Conservation (phyloP, 2,329 filamentous ascomycete genomes). For the Nemania diffusa region DNA sequence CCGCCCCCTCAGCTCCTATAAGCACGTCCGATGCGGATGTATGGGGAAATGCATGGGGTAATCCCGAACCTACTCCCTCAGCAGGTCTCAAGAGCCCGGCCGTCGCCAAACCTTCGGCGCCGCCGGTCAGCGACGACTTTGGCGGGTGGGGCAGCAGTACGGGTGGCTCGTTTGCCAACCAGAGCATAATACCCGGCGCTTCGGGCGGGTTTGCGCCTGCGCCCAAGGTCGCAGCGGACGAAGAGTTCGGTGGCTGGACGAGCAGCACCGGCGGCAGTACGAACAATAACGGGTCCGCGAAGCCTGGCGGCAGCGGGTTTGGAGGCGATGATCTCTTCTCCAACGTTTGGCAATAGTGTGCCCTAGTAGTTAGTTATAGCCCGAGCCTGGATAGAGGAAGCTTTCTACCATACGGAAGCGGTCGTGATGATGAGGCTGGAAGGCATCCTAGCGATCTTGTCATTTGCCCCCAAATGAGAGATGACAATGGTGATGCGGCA, state of each 20-base stretch:
- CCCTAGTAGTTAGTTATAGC: not conserved
- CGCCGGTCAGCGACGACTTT: constrained; percentile 70
- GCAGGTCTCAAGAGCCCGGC: constrained; percentile 69
- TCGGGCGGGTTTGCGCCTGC: constrained; percentile 72
- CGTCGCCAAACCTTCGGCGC: constrained; percentile 49
- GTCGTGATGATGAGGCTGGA: not conserved
- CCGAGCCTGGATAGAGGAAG: not conserved
- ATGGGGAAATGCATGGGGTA: constrained; percentile 91
- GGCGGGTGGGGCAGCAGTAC: constrained; percentile 62
- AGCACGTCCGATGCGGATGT: constrained; percentile 70
- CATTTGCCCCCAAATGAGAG: not conserved
- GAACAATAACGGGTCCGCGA: constrained; percentile 56
- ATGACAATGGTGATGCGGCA: not conserved
- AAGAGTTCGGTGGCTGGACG: constrained; percentile 96
- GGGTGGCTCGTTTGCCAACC: constrained; percentile 62
- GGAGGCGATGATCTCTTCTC: constrained; percentile 89
- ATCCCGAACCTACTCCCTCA: constrained; percentile 63
- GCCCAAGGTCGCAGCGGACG: constrained; percentile 83
- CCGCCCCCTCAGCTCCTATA: constrained; percentile 55
- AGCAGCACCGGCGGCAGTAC: constrained; percentile 68
- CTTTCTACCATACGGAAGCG: not conserved
- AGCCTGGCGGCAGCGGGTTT: constrained; percentile 68
- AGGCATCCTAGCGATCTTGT: not conserved
- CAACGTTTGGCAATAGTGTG: constrained; percentile 85
- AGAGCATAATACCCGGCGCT: constrained; percentile 69